Evolutionary conservation across 306 rosid species (phyloP).

Genomic region (Notholithocarpus densiflorus): DNA sequence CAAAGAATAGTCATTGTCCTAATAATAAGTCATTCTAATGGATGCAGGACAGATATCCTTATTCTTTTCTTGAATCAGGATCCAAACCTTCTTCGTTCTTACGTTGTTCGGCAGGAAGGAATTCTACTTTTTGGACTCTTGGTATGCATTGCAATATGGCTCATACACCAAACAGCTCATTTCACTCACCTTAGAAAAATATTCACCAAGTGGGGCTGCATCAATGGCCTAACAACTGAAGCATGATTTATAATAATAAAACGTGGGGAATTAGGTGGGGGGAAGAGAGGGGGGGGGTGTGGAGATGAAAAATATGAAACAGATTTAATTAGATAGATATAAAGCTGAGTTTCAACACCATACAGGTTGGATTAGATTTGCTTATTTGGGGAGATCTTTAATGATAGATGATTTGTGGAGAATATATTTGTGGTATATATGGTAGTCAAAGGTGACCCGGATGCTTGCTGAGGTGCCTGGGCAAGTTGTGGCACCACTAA

Average conservation of each 20-base stretch:
- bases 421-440: too few species aligned
- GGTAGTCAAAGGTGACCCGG: too few species aligned
- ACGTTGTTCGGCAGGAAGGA: slow-evolving; percentile 91
- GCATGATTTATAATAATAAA: neutral
- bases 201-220: neutral
- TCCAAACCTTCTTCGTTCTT: slow-evolving; percentile 87
- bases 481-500: too few species aligned
- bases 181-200: neutral
- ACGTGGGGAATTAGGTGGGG: too few species aligned
- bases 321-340: neutral
- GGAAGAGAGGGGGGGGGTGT: fast-evolving
- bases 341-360: neutral
- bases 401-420: too few species aligned
- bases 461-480: too few species aligned
- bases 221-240: neutral
- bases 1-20: slow-evolving; percentile 21
- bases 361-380: neutral
- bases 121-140: slow-evolving; percentile 72
- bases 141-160: slow-evolving; percentile 44
- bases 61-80: slow-evolving; percentile 96
- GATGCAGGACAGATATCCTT: slow-evolving; percentile 99
- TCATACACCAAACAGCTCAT: neutral
- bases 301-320: neutral
- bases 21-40: slow-evolving; percentile 48
- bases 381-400: too few species aligned